These are phyloP conservation scores for Aphanomyces euteiches DNA, from an alignment of 352 stramenopile genomes.

Conservation along the genomic window DNA sequence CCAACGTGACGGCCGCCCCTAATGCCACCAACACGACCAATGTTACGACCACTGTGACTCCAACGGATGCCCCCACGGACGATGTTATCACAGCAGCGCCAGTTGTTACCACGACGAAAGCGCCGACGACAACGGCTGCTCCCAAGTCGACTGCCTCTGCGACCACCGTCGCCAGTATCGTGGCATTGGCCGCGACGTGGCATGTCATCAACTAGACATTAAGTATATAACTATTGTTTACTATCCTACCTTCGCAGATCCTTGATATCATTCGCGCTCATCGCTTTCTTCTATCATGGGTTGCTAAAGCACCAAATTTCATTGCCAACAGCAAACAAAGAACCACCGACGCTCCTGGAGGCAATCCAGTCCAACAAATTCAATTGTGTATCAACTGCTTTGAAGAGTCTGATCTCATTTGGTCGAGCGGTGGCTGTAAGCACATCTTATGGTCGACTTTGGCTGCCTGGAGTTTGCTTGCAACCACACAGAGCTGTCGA, in stretches of 20 bases:
- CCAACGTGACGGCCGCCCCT: neutral
- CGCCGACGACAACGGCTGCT: no score
- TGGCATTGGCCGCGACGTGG: neutral
- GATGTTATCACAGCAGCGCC: neutral
- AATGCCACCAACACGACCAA: neutral
- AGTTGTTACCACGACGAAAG: neutral
- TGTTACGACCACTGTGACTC: neutral
- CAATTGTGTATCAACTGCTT: neutral
- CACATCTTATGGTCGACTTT: no score
- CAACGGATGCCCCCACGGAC: neutral
- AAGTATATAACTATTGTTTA: conserved; percentile 3
- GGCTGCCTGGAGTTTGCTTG: no score
- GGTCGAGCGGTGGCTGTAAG: no score
- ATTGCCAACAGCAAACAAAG: neutral
- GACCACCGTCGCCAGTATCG: neutral
- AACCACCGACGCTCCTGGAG: neutral
- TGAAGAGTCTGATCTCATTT: no score
- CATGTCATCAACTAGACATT: neutral
- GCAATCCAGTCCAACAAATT: neutral
- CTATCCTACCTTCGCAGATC: neutral
- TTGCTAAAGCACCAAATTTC: neutral
- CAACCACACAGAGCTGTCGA: no score
- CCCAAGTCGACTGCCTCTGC: neutral
- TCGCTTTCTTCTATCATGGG: neutral
- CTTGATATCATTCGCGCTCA: neutral